A percentile compares a stretch with the other conserved stretches of the same genome.
Conservation (phyloP, 1,284 basidiomycete species). For the Ganoderma meredithae region DNA sequence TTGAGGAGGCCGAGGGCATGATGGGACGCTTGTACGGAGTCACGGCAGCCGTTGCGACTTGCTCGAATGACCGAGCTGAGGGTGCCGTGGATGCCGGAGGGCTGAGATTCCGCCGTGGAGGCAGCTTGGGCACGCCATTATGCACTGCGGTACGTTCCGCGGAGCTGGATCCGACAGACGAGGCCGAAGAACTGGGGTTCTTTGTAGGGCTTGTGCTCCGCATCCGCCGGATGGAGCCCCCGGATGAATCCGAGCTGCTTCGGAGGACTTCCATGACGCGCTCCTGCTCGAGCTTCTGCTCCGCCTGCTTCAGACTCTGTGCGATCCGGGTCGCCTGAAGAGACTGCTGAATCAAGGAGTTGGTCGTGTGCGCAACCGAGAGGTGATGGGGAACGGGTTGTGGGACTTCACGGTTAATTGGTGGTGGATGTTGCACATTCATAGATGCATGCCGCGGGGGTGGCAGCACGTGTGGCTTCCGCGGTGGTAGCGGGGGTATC, state of each 20-base stretch:
- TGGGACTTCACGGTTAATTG: slow-evolving; percentile 13
- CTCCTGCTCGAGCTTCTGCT: slow-evolving; percentile 71
- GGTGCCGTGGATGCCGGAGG: slow-evolving; percentile 42
- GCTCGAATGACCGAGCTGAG: slow-evolving; percentile 49
- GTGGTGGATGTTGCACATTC: slow-evolving; percentile 20
- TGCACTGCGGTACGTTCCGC: slow-evolving; percentile 25
- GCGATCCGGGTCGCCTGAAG: slow-evolving; percentile 74
- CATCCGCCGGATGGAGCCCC: slow-evolving; percentile 27
- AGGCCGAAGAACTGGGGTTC: slow-evolving; percentile 28
- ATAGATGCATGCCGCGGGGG: slow-evolving; percentile 42
- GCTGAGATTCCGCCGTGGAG: slow-evolving; percentile 42
- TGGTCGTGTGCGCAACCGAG: slow-evolving; percentile 30
- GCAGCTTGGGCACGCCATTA: slow-evolving; percentile 39
- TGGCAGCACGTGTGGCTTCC: slow-evolving; percentile 39
- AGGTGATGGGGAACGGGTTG: slow-evolving; percentile 22
- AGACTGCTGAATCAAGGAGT: slow-evolving; percentile 67
- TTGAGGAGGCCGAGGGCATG: slow-evolving; percentile 11
- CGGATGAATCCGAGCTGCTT: slow-evolving; percentile 36
- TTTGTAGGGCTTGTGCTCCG: slow-evolving; percentile 43
- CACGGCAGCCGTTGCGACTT: slow-evolving; percentile 49
- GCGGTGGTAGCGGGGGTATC: slow-evolving; percentile 43
- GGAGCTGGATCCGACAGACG: slow-evolving; percentile 30
- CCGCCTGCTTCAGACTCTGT: slow-evolving; percentile 70
- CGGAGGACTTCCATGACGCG: slow-evolving; percentile 75
- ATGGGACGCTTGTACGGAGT: slow-evolving; percentile 26